Evolutionary conservation across 2,329 filamentous ascomycete species (phyloP), one percentile per base, ranked within the genome.

Genomic region (Gyromitra esculenta): DNA sequence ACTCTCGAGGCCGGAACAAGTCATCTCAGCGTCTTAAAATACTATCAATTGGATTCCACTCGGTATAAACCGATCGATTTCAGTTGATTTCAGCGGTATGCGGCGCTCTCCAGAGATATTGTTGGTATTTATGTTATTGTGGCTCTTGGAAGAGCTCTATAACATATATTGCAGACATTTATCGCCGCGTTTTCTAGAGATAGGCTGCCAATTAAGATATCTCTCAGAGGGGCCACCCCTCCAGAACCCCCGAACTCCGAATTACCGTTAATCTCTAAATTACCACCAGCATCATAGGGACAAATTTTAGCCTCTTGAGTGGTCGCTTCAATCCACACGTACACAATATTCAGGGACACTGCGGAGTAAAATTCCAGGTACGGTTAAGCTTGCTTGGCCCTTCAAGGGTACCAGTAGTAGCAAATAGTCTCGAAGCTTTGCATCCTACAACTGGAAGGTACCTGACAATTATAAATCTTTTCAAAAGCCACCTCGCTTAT

Each of bases 51-150:
- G 9, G 45, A 11, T 43, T 13, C 56, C 5, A 48, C 11, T 18
- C 59, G 13, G 59, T 45, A 43, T 13, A 63, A 1, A 43, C n/a
- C 37, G 18, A 1, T 15, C 8, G n/a, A 21, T 45, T 21, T n/a
- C 39, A 45, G 1, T 45, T 25, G 7, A 43, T 63, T n/a, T 57
- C 39, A 48, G 25, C 59, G 59, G 59, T 39, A 7, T 63, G 25
- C 59, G 59, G 59, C 59, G 59, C 59, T 63, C 37, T 63, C 59
- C 59, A 63, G 39, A 5, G 13, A 31, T 15, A 9, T 43, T 43
- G 21, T 31, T 18, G 15, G 25, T 31, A 63, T 11, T 8, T 45
- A 21, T 43, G 39, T 8, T 11, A 45, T 43, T 63, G 15, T 18
- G 15, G 5, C 5, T 15, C 15, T 15, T 45, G 41, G 41, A 8